phyloP scores from a whole-genome alignment of 108 stramenopile genomes.

The Fistulifera pelliculosa region DNA sequence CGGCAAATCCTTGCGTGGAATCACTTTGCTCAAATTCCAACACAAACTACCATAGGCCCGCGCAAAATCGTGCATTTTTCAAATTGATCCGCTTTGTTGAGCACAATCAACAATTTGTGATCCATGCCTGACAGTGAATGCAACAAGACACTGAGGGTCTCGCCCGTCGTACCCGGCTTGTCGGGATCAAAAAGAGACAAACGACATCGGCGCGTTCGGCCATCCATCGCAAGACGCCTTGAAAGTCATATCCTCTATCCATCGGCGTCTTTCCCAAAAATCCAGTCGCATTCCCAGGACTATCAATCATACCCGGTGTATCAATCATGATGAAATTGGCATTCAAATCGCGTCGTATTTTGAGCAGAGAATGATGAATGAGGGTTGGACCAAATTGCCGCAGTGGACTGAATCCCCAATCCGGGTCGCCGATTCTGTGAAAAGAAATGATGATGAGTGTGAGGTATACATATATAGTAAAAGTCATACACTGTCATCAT shows the following conservation, averaged over 20 bases:
- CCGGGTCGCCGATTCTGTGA: constrained; percentile 82
- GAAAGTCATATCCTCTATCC: constrained; percentile 98
- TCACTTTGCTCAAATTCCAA: constrained; percentile 98
- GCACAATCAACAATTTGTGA: constrained; percentile 96
- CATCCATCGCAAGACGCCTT: constrained; percentile 91
- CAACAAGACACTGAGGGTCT: constrained; percentile 90
- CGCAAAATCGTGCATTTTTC: constrained; percentile 98
- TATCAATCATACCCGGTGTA: constrained; percentile 84
- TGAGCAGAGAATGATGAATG: constrained; percentile 93
- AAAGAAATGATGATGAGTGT: too few species aligned
- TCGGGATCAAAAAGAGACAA: constrained; percentile 98
- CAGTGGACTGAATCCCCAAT: constrained; percentile 90
- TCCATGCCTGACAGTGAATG: constrained; percentile 94
- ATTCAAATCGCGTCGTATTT: constrained; percentile 56
- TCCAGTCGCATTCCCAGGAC: constrained; percentile 3
- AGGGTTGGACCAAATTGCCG: constrained; percentile 92
- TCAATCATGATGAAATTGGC: constrained; percentile 86
- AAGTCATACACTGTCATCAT: too few species aligned
- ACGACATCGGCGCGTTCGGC: constrained; percentile 98
- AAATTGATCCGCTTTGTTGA: constrained; percentile 94
- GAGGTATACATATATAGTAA: too few species aligned
- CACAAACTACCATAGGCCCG: constrained; percentile 97
- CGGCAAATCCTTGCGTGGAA: constrained; percentile 92
- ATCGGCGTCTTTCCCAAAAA: constrained; percentile 15
- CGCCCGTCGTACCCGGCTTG: constrained; percentile 91